Base-by-base conservation (phyloP, 345 rosid species). In the Eucalyptus rudis region DNA sequence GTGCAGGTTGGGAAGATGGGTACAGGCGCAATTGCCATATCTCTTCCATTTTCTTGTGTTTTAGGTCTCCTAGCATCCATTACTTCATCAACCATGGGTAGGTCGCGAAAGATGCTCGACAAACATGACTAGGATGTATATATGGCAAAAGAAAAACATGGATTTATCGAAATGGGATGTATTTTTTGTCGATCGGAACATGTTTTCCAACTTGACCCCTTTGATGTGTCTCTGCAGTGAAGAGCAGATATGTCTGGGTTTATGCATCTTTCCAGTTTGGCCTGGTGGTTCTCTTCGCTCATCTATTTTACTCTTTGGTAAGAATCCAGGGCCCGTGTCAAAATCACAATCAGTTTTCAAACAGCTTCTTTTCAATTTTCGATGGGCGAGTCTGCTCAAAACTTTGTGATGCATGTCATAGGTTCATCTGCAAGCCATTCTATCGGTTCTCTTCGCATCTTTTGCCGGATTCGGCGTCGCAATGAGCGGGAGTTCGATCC, bases 71-170 rank as follows among this genome's bases (percentile, higher is more conserved):
- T 96, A 47, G 88, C 98, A 81, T 95, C 99, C 80, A 93, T 96
- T 96, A 93, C 97, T 54, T 92, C 99, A 20, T 93, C 98, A 81
- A 96, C 99, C 87, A 97, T 97, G 99, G 99, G 99, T 97, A 93
- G 12, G 95, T 87, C 22, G 86, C 47, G 7, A 20, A 40, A 40
- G 29, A 40, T 40, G 83, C 47, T 76, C 29, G 0, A 11, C 83
- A 76, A 76, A 76, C 83, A 40, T 76, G 19, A 36, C 47, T 10
- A 20, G 15, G 47, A 76, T 19, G 45, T 11, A 3, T 20, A 19
- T 20, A 76, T 36, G 47, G 47, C 47, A 76, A 76, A 36, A 36
- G 83, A 36, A 10, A 76, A 76, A 19, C 80, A 68, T 68, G 44
- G 13, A 68, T 68, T 68, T 68, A 36, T 68, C 20, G 13, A 83